These are phyloP conservation scores for Rhizopogon vesiculosus DNA, from an alignment of 768 basidiomycete genomes.

Conservation along the genomic window DNA sequence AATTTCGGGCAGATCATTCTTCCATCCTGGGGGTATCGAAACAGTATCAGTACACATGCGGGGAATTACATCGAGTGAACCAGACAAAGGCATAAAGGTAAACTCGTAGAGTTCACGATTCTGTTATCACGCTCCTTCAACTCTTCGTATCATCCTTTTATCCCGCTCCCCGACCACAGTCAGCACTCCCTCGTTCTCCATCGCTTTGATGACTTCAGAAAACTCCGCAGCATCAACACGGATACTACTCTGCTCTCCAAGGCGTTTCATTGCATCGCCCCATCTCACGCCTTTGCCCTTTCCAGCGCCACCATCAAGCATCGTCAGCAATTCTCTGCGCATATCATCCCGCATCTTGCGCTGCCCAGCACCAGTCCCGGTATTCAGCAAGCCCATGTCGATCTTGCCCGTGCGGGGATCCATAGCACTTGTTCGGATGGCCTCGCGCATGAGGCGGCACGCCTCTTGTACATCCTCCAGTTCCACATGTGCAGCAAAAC, in stretches of 20 bases:
- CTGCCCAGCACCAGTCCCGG: conserved; percentile 86
- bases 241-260: conserved; percentile 83
- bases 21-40: no score
- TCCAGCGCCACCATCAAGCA: conserved; percentile 52
- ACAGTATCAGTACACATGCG: not conserved
- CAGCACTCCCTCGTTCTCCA: conserved; percentile 84
- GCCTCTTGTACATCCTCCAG: conserved; percentile 87
- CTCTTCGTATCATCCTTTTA: conserved; percentile 69
- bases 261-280: conserved; percentile 71
- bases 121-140: conserved; percentile 38
- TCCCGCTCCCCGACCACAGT: conserved; percentile 88
- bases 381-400: conserved; percentile 93
- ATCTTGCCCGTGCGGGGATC: conserved; percentile 97
- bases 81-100: not conserved
- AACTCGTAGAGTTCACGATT: conserved; percentile 19
- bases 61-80: not conserved
- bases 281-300: conserved; percentile 67
- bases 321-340: conserved; percentile 68
- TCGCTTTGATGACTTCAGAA: conserved; percentile 63
- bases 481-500: conserved; percentile 85
- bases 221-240: conserved; percentile 81
- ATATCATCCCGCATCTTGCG: conserved; percentile 86
- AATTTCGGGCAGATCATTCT: no score
- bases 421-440: conserved; percentile 91
- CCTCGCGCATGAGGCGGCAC: conserved; percentile 92